A percentile compares a stretch with the other conserved stretches of the same genome.
These are phyloP conservation scores for Erythrophleum fordii DNA, from an alignment of 306 rosid species.

Conservation along the genomic window DNA sequence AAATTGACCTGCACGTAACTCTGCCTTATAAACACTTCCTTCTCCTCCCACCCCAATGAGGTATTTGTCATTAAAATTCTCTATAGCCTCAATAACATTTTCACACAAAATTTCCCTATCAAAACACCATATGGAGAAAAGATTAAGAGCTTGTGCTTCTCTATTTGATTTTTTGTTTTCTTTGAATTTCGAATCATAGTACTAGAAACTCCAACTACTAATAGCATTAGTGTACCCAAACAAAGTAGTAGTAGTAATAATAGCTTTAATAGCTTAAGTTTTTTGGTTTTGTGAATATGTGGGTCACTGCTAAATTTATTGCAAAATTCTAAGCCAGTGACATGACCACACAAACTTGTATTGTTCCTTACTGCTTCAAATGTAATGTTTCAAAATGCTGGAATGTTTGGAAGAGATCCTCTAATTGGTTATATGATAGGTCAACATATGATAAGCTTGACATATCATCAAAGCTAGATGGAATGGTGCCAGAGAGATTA, in stretches of 20 bases:
- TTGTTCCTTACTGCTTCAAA: slow-evolving; percentile 7
- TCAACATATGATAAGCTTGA: slow-evolving; percentile 41
- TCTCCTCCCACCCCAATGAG: slow-evolving; percentile 1
- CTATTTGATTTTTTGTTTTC: neutral
- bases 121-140: neutral
- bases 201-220: neutral
- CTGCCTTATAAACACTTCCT: slow-evolving; percentile 14
- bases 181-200: neutral
- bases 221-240: neutral
- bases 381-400: neutral
- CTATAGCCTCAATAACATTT: slow-evolving; percentile 4
- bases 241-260: neutral
- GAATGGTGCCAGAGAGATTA: slow-evolving; percentile 39
- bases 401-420: slow-evolving; percentile 3
- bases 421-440: slow-evolving; percentile 34
- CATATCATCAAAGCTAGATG: slow-evolving; percentile 31
- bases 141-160: neutral
- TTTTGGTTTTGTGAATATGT: neutral
- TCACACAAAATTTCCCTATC: neutral
- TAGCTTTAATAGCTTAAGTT: neutral
- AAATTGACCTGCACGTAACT: neutral
- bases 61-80: slow-evolving; percentile 3
- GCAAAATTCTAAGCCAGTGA: neutral
- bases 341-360: slow-evolving; percentile 9
- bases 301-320: neutral